Evolutionary conservation across 31 red algal species (phyloP).

Genomic region (Odonthalia washingtoniensis): DNA sequence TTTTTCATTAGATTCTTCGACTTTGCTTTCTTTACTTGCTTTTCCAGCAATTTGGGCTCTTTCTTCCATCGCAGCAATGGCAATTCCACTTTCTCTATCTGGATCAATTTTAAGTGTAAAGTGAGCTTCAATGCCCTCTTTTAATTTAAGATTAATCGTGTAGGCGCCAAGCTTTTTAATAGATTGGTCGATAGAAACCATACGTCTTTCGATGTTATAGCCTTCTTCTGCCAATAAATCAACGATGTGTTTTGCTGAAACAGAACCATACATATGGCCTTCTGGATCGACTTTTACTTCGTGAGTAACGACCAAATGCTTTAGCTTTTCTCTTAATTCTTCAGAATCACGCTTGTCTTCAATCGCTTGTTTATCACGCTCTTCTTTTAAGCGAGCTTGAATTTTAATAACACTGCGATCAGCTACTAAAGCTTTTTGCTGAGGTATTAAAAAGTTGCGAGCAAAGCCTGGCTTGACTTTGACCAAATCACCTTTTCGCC

Average conservation of each 20-base stretch:
- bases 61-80: too few species aligned
- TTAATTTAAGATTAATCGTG: conserved; percentile 2
- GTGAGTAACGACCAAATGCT: background rate
- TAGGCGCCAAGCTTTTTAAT: background rate
- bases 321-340: conserved; percentile 6
- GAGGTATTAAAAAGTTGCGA: conserved; percentile 23
- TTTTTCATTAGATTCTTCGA: too few species aligned
- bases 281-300: background rate
- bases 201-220: background rate
- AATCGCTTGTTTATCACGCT: background rate
- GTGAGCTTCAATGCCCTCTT: background rate
- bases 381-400: conserved; percentile 3
- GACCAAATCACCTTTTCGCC: background rate
- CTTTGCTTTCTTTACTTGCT: too few species aligned
- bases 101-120: conserved; percentile 14
- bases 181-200: conserved; percentile 4
- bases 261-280: conserved; percentile 15
- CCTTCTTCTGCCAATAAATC: background rate
- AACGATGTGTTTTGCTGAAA: background rate
- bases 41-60: too few species aligned
- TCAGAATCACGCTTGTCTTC: background rate
- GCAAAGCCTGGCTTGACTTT: conserved; percentile 7
- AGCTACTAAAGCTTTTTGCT: conserved; percentile 17
- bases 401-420: background rate
- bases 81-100: background rate